A percentile compares a stretch with the other conserved stretches of the same genome.
Conservation (phyloP, 2,329 filamentous ascomycete species). For the Xylaria sp. region DNA sequence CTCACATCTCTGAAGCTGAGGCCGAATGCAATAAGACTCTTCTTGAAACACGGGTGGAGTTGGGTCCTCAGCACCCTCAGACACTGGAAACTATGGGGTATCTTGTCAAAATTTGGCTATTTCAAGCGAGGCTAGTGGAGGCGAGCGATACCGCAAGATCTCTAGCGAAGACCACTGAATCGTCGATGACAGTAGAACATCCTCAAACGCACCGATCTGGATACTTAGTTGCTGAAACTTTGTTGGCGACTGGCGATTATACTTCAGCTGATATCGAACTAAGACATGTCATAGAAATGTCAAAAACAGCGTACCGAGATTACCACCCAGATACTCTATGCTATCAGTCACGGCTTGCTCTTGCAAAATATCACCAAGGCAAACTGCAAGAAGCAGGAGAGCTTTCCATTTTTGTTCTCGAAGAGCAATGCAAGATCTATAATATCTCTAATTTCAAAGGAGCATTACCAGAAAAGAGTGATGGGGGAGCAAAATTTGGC, state of each 20-base stretch:
- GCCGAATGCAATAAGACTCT: not conserved
- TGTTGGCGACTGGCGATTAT: not conserved
- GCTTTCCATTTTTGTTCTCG: not conserved
- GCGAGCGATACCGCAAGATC: conserved; percentile 4
- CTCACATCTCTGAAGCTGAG: not conserved
- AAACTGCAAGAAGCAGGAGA: conserved; percentile 13
- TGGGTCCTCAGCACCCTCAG: not conserved
- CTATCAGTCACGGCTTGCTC: conserved; percentile 1
- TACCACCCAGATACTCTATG: not conserved
- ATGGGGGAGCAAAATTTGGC: too few species aligned
- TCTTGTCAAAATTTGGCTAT: not conserved
- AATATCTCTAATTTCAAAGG: not conserved
- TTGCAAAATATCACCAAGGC: not conserved
- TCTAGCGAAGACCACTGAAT: not conserved
- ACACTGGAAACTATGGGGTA: not conserved
- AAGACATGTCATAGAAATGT: not conserved
- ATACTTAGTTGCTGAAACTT: not conserved
- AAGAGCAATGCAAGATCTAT: not conserved
- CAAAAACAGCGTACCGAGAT: not conserved
- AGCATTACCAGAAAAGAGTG: too few species aligned
- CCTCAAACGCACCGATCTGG: conserved; percentile 3
- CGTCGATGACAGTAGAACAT: not conserved
- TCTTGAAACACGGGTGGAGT: not conserved
- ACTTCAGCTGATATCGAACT: conserved; percentile 1
- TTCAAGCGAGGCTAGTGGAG: not conserved